Conservation (phyloP, 495 filamentous ascomycete genomes). For the Neurospora sp. region DNA sequence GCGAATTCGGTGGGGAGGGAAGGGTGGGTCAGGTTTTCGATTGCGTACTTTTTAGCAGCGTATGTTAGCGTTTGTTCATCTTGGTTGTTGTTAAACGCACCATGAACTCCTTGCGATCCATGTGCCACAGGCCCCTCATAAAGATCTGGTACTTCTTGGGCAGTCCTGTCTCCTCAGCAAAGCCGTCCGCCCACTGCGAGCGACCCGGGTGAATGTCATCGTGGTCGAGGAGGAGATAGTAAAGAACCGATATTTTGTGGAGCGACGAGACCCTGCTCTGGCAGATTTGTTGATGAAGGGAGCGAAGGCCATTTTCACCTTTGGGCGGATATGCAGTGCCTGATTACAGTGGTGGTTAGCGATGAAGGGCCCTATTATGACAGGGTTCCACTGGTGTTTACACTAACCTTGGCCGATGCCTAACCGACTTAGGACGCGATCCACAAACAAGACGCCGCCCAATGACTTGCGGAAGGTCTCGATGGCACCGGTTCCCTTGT, state of each 20-base stretch:
- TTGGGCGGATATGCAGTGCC: slow-evolving; percentile 60
- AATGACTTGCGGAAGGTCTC: slow-evolving; percentile 50
- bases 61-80: slow-evolving; percentile 5
- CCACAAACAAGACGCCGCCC: slow-evolving; percentile 62
- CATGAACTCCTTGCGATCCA: slow-evolving; percentile 61
- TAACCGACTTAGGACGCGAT: slow-evolving; percentile 60
- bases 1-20: slow-evolving; percentile 68
- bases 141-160: slow-evolving; percentile 63
- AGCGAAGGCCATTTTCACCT: slow-evolving; percentile 50
- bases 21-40: slow-evolving; percentile 64
- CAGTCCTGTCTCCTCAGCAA: slow-evolving; percentile 37
- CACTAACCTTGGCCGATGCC: slow-evolving; percentile 37
- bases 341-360: slow-evolving; percentile 16
- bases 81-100: slow-evolving; percentile 28
- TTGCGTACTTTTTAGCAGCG: slow-evolving; percentile 40
- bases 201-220: slow-evolving; percentile 37
- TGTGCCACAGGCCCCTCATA: slow-evolving; percentile 70
- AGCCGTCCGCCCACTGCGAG: slow-evolving; percentile 41
- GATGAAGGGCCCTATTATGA: neutral
- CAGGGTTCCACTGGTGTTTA: neutral
- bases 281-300: slow-evolving; percentile 54
- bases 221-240: slow-evolving; percentile 70
- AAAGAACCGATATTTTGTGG: slow-evolving; percentile 68
- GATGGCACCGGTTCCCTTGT: slow-evolving; percentile 46
- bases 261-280: slow-evolving; percentile 48